phyloP scores from a whole-genome alignment of 176 grass and related monocot genomes.

The sorghum (Sorghum bicolor) region DNA sequence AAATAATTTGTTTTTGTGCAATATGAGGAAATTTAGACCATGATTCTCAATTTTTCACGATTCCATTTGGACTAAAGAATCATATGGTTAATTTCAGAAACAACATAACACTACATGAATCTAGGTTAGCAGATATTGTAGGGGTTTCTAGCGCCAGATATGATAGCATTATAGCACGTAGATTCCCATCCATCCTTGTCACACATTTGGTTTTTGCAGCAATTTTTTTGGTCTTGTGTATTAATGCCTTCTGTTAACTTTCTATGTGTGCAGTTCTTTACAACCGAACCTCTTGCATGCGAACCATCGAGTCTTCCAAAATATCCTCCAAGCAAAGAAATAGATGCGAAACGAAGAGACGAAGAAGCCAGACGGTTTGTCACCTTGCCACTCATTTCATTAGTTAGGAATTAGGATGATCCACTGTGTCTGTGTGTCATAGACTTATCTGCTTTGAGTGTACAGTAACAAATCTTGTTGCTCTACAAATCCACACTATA shows the following conservation, averaged over 20 bases:
- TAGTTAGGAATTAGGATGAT: constrained; percentile 5
- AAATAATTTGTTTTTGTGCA: constrained; percentile 13
- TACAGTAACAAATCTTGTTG: background rate
- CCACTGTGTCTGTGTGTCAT: background rate
- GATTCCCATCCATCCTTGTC: background rate
- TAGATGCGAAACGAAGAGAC: constrained; percentile 80
- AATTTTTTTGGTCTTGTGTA: background rate
- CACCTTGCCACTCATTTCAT: constrained; percentile 10
- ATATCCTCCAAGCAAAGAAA: constrained; percentile 83
- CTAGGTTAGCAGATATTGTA: constrained; percentile 1
- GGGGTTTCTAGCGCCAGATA: background rate
- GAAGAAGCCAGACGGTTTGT: constrained; percentile 85
- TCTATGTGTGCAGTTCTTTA: constrained; percentile 61
- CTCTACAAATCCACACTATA: too few species aligned
- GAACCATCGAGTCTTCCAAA: constrained; percentile 58
- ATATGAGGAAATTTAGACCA: background rate
- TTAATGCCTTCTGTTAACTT: background rate
- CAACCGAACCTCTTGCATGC: constrained; percentile 70
- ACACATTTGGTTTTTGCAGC: background rate
- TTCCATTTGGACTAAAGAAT: constrained; percentile 8
- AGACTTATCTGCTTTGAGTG: background rate
- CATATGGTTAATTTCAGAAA: constrained; percentile 14
- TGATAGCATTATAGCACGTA: background rate
- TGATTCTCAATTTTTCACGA: background rate
- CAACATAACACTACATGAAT: background rate